Conservation (phyloP, 2,329 filamentous ascomycete species). For the Colletotrichum chlorophyti region DNA sequence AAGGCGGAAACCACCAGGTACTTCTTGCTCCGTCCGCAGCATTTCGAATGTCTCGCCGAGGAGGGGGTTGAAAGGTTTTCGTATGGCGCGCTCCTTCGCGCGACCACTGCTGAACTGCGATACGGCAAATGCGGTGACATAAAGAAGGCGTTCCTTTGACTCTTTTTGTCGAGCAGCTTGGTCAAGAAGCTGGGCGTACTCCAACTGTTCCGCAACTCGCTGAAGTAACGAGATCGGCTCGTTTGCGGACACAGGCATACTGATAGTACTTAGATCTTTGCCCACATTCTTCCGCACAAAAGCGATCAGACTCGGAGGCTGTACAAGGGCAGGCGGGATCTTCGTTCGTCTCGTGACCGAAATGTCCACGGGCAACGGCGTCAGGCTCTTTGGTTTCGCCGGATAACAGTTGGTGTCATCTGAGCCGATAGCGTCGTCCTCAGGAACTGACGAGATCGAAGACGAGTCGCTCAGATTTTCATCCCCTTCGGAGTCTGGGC, state of each 20-base stretch:
- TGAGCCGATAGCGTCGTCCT: constrained; percentile 63
- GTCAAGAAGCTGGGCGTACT: constrained; percentile 88
- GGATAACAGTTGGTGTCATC: constrained; percentile 75
- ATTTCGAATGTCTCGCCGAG: constrained; percentile 96
- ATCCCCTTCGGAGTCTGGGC: constrained; percentile 60
- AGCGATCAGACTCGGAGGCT: constrained; percentile 89
- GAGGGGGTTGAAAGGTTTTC: constrained; percentile 97
- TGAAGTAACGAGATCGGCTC: constrained; percentile 90
- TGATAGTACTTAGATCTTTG: constrained; percentile 95
- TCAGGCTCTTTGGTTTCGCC: constrained; percentile 74
- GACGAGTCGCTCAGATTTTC: constrained; percentile 63
- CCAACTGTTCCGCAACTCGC: constrained; percentile 86
- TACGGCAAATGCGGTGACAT: constrained; percentile 89
- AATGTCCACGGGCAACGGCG: constrained; percentile 76
- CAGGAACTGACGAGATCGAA: constrained; percentile 63
- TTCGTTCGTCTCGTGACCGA: constrained; percentile 70
- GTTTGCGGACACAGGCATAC: constrained; percentile 96
- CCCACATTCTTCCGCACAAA: constrained; percentile 97
- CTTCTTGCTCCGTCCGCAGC: constrained; percentile 79
- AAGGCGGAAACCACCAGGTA: constrained; percentile 79
- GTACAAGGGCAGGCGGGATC: constrained; percentile 75
- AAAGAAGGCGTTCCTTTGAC: constrained; percentile 74
- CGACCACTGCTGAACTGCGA: constrained; percentile 83
- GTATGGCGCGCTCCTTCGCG: constrained; percentile 87
- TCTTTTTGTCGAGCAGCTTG: constrained; percentile 70